Evolutionary conservation across 768 basidiomycete genomes (phyloP), one percentile per base, ranked within the genome.

Genomic region (Dioszegia crocea): DNA sequence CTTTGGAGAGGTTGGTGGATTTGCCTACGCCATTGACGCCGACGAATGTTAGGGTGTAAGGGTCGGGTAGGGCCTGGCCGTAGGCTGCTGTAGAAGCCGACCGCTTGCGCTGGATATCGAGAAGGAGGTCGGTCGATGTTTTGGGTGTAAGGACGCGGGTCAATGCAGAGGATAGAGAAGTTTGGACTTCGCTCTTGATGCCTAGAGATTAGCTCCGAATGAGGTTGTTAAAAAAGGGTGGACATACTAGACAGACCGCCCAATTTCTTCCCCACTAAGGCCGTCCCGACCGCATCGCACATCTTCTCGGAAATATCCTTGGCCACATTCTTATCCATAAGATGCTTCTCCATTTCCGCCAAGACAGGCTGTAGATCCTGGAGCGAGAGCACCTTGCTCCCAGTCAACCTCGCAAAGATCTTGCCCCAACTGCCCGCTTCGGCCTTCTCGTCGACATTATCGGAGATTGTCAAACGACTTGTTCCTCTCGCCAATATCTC

Each of bases 11-110:
- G 77, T 98, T 99, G 5, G 96, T 98, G 67, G 91, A 94, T 80
- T 99, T 99, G 30, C 96, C 96, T 24, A 99, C 96, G 24, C 96
- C 96, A 71, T 99, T 99, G 36, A 99, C 96, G 14, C 96, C 96
- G 40, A 98, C 92, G 74, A 99, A 99, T 0, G 91, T 87, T 68
- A 99, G 88, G 68, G 85, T 86, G 77, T 97, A 98, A 0, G 94
- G 94, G 67, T 85, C 80, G 10, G 88, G 84, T 8, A 73, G 64
- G 1, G 63, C 51, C 68, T 87, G 86, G 10, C 89, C 86, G 2
- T 88, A 79, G 26, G 90, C 76, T 19, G 87, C 84, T 0, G 87
- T 85, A 0, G 86, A 84, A 2, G 66, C 56, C 1, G 63, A 63
- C 8, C 89, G 80, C 70, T 97, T 99, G 19, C 86, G 88, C 48